phyloP scores from a whole-genome alignment of 768 basidiomycete species.

The Boletus tylopilopsis region DNA sequence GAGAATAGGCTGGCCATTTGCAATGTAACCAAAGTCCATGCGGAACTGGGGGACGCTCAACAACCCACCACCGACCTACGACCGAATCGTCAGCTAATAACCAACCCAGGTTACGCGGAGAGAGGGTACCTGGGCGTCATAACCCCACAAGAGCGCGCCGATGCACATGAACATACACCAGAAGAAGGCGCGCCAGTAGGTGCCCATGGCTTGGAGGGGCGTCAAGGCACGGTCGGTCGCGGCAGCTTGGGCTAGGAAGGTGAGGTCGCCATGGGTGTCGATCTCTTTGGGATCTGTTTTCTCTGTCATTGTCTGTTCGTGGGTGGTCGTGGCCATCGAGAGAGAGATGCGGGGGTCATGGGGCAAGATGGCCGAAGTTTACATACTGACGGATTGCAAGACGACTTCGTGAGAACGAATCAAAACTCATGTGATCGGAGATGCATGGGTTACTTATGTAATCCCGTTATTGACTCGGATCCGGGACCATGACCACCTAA shows the following conservation, averaged over 20 bases:
- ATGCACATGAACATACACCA: slow-evolving; percentile 27
- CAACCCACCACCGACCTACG: slow-evolving; percentile 19
- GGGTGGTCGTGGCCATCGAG: slow-evolving; percentile 1
- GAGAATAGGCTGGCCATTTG: slow-evolving; percentile 5
- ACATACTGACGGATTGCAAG: neutral
- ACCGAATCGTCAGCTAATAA: too few relatives aligned
- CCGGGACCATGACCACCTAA: too few relatives aligned
- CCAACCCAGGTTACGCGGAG: neutral
- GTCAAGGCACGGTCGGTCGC: slow-evolving; percentile 20
- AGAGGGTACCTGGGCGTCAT: slow-evolving; percentile 22
- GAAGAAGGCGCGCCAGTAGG: slow-evolving; percentile 21
- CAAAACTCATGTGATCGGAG: too few relatives aligned
- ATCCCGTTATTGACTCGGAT: too few relatives aligned
- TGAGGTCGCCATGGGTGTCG: slow-evolving; percentile 7
- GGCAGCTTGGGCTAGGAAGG: slow-evolving; percentile 21
- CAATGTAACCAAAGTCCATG: slow-evolving; percentile 22
- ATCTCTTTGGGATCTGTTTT: slow-evolving; percentile 5
- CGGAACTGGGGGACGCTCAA: slow-evolving; percentile 24
- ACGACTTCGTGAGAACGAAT: too few relatives aligned
- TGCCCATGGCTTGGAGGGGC: slow-evolving; percentile 17
- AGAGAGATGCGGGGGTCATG: neutral
- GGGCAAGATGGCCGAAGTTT: neutral
- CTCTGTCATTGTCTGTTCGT: neutral
- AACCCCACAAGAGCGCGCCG: slow-evolving; percentile 25
- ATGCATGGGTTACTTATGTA: too few relatives aligned